A percentile compares a stretch with the other conserved stretches of the same genome.
Conservation (phyloP, 371 early-diverging fungal genomes). For the Mortierella sp. region DNA sequence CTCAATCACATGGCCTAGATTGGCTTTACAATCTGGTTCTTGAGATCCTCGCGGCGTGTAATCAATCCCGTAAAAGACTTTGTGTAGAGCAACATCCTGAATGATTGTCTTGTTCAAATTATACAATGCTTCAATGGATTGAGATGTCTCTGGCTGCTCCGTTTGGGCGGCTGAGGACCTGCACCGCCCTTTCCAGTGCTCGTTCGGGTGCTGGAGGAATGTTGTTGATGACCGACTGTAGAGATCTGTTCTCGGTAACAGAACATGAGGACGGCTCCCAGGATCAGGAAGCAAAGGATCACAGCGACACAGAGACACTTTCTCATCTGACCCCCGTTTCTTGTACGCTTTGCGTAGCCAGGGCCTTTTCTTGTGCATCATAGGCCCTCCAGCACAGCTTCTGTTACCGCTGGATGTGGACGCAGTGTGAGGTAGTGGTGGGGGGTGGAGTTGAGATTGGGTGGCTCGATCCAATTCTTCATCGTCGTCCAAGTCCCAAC, state of each 20-base stretch:
- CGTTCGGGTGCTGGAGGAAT: background rate
- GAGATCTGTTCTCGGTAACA: slow-evolving; percentile 28
- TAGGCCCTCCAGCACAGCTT: background rate
- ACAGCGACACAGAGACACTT: slow-evolving; percentile 39
- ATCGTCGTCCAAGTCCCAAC: slow-evolving; percentile 45
- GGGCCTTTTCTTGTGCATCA: slow-evolving; percentile 23
- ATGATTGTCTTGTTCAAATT: slow-evolving; percentile 47
- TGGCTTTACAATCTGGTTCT: slow-evolving; percentile 51
- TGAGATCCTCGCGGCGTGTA: slow-evolving; percentile 54
- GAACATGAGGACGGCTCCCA: slow-evolving; percentile 25
- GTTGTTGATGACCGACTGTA: background rate
- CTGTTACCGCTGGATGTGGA: too few relatives aligned
- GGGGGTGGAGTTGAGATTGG: too few relatives aligned
- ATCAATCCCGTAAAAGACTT: slow-evolving; percentile 55
- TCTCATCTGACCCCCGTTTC: slow-evolving; percentile 22
- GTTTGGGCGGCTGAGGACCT: background rate
- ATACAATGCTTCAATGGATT: slow-evolving; percentile 27
- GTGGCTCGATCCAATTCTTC: slow-evolving; percentile 16
- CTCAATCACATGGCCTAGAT: slow-evolving; percentile 50
- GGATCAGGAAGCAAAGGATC: slow-evolving; percentile 31
- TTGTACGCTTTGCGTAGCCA: slow-evolving; percentile 17
- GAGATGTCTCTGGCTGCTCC: background rate
- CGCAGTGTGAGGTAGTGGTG: too few relatives aligned
- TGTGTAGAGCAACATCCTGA: slow-evolving; percentile 24
- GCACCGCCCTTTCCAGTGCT: too few relatives aligned